phyloP scores from a whole-genome alignment of 2,329 filamentous ascomycete genomes.

The Fusarium xyrophilum region DNA sequence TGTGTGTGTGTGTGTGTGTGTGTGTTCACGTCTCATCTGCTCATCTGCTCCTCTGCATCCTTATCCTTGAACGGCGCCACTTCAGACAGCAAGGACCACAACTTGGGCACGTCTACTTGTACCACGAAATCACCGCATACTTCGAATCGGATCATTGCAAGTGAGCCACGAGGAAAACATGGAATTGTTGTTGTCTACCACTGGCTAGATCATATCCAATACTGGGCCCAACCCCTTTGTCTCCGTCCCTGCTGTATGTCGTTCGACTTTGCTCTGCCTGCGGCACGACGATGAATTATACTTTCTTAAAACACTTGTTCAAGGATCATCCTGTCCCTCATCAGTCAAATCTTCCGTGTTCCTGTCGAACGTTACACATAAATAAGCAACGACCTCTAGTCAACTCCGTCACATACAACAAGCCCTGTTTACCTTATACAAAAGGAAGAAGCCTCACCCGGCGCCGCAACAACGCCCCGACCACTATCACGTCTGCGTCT shows the following conservation, averaged over 20 bases:
- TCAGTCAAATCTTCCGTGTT: conserved; percentile 22
- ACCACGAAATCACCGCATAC: conserved; percentile 4
- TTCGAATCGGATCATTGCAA: neutral
- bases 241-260: conserved; percentile 11
- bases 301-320: conserved; percentile 13
- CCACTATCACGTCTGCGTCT: conserved; percentile 5
- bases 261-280: conserved; percentile 23
- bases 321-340: conserved; percentile 13
- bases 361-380: conserved; percentile 26
- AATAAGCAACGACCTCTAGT: conserved; percentile 5
- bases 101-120: conserved; percentile 1
- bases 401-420: neutral
- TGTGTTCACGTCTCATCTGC: neutral
- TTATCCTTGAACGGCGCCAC: conserved; percentile 9
- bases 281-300: conserved; percentile 17
- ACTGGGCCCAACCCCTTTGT: conserved; percentile 7
- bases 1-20: too few relatives aligned
- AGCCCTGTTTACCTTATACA: neutral
- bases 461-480: conserved; percentile 14
- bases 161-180: neutral
- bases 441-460: conserved; percentile 8
- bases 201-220: conserved; percentile 2
- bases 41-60: neutral
- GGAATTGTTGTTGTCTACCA: neutral
- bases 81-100: conserved; percentile 10